Conservation (phyloP, 768 basidiomycete genomes). For the Scleroderma citrinum region DNA sequence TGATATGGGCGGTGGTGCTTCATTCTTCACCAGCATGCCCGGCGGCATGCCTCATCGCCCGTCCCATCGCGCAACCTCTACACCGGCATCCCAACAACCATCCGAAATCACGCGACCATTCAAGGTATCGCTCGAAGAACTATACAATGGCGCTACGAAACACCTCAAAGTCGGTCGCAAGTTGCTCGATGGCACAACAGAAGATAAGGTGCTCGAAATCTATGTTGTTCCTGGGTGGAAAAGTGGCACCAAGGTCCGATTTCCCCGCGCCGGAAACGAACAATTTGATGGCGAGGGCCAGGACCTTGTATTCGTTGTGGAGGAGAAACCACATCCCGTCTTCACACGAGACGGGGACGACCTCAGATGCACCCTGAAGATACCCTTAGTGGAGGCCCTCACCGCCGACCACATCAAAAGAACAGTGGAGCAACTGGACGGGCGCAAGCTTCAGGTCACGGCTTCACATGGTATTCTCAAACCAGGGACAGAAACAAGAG, state of each 20-base stretch:
- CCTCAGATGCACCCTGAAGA: slow-evolving; percentile 50
- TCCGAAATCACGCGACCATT: slow-evolving; percentile 76
- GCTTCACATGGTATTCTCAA: slow-evolving; percentile 66
- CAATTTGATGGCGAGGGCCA: slow-evolving; percentile 60
- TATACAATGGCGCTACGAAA: slow-evolving; percentile 82
- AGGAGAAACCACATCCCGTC: slow-evolving; percentile 81
- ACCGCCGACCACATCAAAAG: slow-evolving; percentile 50
- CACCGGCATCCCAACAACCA: slow-evolving; percentile 30
- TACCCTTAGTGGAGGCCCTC: slow-evolving; percentile 83
- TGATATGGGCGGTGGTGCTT: slow-evolving; percentile 36
- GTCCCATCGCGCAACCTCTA: slow-evolving; percentile 22
- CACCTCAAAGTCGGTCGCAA: slow-evolving; percentile 81
- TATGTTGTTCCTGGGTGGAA: slow-evolving; percentile 89
- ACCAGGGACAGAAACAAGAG: slow-evolving; percentile 65
- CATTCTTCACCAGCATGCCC: slow-evolving; percentile 38
- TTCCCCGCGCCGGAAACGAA: slow-evolving; percentile 84
- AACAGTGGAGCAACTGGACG: slow-evolving; percentile 71
- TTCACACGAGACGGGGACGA: slow-evolving; percentile 83
- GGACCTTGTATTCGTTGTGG: slow-evolving; percentile 95
- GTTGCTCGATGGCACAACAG: slow-evolving; percentile 62
- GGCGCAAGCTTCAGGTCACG: slow-evolving; percentile 63
- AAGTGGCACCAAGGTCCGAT: slow-evolving; percentile 90
- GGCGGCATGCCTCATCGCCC: slow-evolving; percentile 53
- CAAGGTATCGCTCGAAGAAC: slow-evolving; percentile 79
- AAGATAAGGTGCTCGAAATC: slow-evolving; percentile 85